Evolutionary conservation across 73 alveolate species (phyloP).

Genomic region (Symbiodinium pilosum): DNA sequence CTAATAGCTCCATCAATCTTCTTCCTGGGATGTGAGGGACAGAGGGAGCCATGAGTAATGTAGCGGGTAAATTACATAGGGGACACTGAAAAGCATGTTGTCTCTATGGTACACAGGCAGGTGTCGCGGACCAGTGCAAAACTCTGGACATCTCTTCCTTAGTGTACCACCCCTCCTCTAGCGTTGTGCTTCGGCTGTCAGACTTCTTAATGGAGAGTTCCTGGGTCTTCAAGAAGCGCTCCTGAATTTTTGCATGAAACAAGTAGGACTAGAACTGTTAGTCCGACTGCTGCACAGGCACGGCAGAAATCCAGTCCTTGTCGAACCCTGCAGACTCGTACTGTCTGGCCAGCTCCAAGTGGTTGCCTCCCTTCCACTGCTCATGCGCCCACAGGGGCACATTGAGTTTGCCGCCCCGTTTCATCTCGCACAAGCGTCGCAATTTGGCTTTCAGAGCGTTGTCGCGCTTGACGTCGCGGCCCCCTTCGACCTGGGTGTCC

Average conservation of each 20-base stretch:
- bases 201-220: not conserved
- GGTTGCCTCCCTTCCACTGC: not conserved
- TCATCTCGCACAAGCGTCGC: not conserved
- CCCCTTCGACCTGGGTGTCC: no score
- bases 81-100: no score
- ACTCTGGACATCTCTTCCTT: conserved; percentile 21
- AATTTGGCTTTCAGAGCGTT: not conserved
- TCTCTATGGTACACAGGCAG: no score
- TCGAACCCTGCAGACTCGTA: not conserved
- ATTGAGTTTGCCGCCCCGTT: not conserved
- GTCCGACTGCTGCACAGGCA: not conserved
- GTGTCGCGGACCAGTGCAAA: conserved; percentile 34
- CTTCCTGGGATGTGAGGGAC: no score
- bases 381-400: not conserved
- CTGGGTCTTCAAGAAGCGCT: not conserved
- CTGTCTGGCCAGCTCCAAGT: not conserved
- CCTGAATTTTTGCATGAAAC: no score
- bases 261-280: no score
- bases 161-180: conserved; percentile 37
- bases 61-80: no score
- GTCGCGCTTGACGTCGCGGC: no score
- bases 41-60: no score
- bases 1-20: conserved; percentile 11
- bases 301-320: not conserved
- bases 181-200: not conserved